Percentiles rank a stretch among this genome's conserved stretches.
phyloP scores from a whole-genome alignment of 345 rosid species.

The Xanthoceras sorbifolium region DNA sequence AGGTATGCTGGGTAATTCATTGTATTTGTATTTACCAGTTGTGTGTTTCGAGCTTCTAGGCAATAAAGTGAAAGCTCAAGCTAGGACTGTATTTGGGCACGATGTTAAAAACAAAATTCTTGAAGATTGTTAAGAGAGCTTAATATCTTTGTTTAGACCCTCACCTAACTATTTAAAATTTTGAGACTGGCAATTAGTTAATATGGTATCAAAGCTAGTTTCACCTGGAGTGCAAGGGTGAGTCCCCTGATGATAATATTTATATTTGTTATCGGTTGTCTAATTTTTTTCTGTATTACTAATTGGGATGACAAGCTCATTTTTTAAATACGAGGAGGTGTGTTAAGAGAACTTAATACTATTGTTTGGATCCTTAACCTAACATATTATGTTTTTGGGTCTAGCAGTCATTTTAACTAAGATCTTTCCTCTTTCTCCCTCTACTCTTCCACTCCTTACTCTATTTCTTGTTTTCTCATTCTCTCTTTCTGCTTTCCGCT shows the following conservation, averaged over 20 bases:
- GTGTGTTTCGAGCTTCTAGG: background rate
- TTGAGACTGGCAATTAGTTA: too few species aligned
- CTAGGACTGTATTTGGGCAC: background rate
- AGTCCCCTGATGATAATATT: background rate
- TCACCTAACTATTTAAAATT: too few species aligned
- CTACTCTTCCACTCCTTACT: background rate
- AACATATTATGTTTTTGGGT: background rate
- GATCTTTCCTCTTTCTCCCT: background rate
- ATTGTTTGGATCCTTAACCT: background rate
- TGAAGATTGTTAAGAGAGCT: background rate
- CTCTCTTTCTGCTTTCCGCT: background rate
- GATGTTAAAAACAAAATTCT: background rate
- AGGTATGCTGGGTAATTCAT: background rate
- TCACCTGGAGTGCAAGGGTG: background rate
- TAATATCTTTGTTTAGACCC: too few species aligned
- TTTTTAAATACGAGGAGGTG: background rate
- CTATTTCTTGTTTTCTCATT: background rate
- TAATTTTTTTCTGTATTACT: background rate
- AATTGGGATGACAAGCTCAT: background rate
- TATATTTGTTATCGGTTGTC: background rate
- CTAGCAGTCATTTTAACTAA: background rate
- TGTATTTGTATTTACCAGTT: background rate
- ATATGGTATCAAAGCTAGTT: too few species aligned
- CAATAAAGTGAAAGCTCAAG: background rate
- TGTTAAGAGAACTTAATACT: background rate